These are phyloP conservation scores for Acacia pycnantha DNA, from an alignment of 331 rosid genomes.

Conservation along the genomic window DNA sequence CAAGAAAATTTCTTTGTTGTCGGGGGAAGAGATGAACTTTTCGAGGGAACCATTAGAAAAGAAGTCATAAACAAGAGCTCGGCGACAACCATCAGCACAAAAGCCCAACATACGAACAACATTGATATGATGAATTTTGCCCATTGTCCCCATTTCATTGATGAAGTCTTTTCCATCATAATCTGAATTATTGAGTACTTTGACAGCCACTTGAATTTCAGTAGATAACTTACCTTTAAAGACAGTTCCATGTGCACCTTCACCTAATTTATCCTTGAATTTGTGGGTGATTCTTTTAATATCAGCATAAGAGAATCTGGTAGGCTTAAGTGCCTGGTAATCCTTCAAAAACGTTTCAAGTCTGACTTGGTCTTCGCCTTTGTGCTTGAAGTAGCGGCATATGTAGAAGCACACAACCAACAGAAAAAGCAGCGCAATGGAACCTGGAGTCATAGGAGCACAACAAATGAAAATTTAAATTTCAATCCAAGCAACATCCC, in stretches of 20 bases:
- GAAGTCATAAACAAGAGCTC: too few relatives aligned
- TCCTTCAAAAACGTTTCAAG: conserved; percentile 34
- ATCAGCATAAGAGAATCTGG: conserved; percentile 35
- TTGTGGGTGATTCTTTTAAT: conserved; percentile 33
- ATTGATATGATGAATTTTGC: too few relatives aligned
- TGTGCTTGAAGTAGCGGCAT: too few relatives aligned
- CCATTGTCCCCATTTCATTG: too few relatives aligned
- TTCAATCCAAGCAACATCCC: not conserved
- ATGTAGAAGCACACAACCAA: not conserved
- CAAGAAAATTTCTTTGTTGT: too few relatives aligned
- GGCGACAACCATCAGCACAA: too few relatives aligned
- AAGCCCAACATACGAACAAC: too few relatives aligned
- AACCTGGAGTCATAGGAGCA: not conserved
- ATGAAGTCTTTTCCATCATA: too few relatives aligned
- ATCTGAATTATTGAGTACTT: too few relatives aligned
- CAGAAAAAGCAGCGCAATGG: not conserved
- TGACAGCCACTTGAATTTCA: not conserved
- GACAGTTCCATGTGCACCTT: conserved; percentile 40
- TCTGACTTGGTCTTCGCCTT: conserved; percentile 14
- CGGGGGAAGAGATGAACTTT: too few relatives aligned
- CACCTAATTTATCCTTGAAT: conserved; percentile 34
- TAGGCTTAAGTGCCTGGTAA: conserved; percentile 37
- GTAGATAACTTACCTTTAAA: conserved; percentile 35
- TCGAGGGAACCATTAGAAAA: too few relatives aligned
- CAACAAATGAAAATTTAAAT: too few relatives aligned